Evolutionary conservation across 1,139 yeast genomes (phyloP), one percentile per base, ranked within the genome.

Genomic region (Magnusiomyces fungicola): DNA sequence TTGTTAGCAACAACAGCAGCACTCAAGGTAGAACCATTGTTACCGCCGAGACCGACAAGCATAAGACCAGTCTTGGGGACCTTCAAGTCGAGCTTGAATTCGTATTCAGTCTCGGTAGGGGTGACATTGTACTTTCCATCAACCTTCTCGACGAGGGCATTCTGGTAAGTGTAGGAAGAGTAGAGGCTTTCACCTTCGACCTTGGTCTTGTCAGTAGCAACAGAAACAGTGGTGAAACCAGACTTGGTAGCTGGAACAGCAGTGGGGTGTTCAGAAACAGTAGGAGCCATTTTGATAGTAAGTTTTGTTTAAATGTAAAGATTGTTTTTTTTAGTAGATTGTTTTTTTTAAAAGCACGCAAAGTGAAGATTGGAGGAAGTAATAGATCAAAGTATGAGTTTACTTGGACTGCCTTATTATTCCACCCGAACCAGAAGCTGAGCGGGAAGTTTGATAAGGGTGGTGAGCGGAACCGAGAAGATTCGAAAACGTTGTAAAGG

Each of bases 41-140:
- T 90, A 71, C 97, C 97, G 62, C 97, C 97, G 59, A 89, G 76
- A 59, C 97, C 97, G 49, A 90, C 97, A 58, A 90, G 76, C 80
- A 90, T 71, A 56, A 90, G 74, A 64, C 97, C 97, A 50, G 89
- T 79, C 70, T 83, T 88, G 59, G 96, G 96, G 50, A 83, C 81
- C 56, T 75, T 77, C 66, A 87, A 75, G 62, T 88, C 94, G 48
- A 87, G 82, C 69, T 87, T 86, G 76, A 90, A 90, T 64, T 88
- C 84, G 66, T 88, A 87, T 57, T 87, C 85, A 56, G 75, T 75
- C 52, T 76, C 67, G 53, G 84, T 78, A 21, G 95, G 95, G 23
- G 83, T 80, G 50, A 89, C 95, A 49, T 71, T 69, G 62, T 78
- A 76, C 56, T 73, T 69, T 46, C 88, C 94, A 50, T 67, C 69